Base-by-base conservation (phyloP, 495 filamentous ascomycete species). In the Penicillium subrubescens region DNA sequence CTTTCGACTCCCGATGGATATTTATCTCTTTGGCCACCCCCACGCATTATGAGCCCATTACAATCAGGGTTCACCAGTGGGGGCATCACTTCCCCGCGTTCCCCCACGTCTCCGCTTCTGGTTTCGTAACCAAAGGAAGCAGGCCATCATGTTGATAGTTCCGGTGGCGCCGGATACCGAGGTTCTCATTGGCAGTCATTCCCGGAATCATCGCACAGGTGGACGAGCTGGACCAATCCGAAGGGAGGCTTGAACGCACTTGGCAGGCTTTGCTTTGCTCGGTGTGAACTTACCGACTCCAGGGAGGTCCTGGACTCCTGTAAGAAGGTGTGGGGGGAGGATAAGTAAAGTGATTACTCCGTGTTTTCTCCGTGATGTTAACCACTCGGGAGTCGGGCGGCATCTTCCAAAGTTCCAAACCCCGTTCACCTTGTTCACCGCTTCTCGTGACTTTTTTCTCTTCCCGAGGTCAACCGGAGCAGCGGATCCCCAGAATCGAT, bases 71-170 rank as follows among this genome's bases (percentile, higher is more conserved):
- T 51, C 31, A 34, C 27, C 43, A 33, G 57, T 59, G 63, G 63
- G 63, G 52, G 56, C 10, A 37, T 46, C n/a, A 8, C 34, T 65
- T 61, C 63, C 63, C 63, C 63, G 63, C 63, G 57, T 65, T 57
- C 63, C 57, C 63, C 63, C 63, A 65, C 63, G 63, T 25, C 58
- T 56, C 57, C 63, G 57, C 48, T 37, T 53, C 39, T 53, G 53
- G 15, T 12, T 12, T 19, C 8, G 12, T 15, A 10, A n/a, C 19
- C 54, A 33, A 39, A 23, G 35, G 8, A 39, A 39, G 17, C 25
- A 51, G 15, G 33, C 54, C 14, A 23, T n/a, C 15, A 10, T 17
- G 35, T 25, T 35, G 11, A 34, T 56, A n/a, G 10, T 8, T 44
- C 31, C 11, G 5, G 34, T 44, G 56, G 39, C 19, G 37, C 33